Base-by-base conservation (phyloP, 78 protist species). In the Chrysochromulina parva region DNA sequence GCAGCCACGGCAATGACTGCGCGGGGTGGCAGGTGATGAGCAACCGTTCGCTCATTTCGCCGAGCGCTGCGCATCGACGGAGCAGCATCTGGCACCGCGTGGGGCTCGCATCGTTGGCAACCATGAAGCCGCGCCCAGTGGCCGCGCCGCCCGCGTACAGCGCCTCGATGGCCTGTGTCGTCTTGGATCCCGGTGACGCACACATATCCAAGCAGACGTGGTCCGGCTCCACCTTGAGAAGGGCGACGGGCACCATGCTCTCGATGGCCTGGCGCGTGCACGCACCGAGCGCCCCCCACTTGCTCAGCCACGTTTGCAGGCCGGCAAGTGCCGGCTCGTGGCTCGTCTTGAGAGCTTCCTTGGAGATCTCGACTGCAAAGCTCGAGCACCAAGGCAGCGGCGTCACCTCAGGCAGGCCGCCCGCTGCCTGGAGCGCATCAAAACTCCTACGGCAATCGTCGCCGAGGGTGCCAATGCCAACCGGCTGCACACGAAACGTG, bases 141-240 rank as follows among this genome's bases (percentile, higher is more conserved):
- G 14, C 10, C 22, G 16, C 62, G 26, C 1, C 28, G 54, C 2
- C 28, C n/a, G 76, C 82, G 50, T 74, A n/a, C 88, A 88, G 88
- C 24, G 53, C 58, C 22, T 57, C 93, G 57, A 26, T 22, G 47
- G 85, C n/a, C 80, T 91, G 93, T 24, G 74, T 22, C 53, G 93
- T 91, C 69, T 91, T 91, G 28, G 88, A 69, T 53, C 93, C 93
- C n/a, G 93, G 93, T 22, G 92, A 52, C 24, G 93, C 89, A 81
- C 93, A 91, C 80, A 91, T 38, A 66, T 91, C 93, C 54, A 91
- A 78, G 53, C n/a, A 17, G 66, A 7, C 50, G 82, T 91, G 92
- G 19, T 89, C 20, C 20, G 66, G 89, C 69, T 62, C 24, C 52
- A 89, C 84, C 26, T 19, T 19, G 59, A 91, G 69, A 50, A 91